Conservation (phyloP, 2,329 filamentous ascomycete genomes). For the Huntiella bhutanensis region DNA sequence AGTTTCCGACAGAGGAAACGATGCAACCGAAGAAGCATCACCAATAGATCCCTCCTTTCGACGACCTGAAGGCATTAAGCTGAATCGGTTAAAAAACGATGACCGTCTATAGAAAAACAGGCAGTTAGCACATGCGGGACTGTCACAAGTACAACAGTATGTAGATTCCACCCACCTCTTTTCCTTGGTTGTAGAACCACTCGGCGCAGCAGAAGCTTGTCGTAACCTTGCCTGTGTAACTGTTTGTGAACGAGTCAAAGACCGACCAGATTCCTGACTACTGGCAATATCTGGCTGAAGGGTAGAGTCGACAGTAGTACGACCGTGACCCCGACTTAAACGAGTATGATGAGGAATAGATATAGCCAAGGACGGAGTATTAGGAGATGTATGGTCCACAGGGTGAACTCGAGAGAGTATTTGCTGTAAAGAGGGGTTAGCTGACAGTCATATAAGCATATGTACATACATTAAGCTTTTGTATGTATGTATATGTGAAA, state of each 20-base stretch:
- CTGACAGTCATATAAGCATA: neutral
- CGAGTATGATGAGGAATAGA: constrained; percentile 2
- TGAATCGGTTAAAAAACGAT: constrained; percentile 71
- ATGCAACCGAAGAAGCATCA: constrained; percentile 17
- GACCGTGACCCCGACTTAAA: neutral
- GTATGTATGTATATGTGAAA: neutral
- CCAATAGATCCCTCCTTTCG: constrained; percentile 17
- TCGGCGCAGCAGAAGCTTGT: neutral
- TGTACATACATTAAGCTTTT: neutral
- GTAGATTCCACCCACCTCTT: constrained; percentile 37
- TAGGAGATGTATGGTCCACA: constrained; percentile 1
- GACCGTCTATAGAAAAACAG: constrained; percentile 45
- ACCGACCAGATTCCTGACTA: neutral
- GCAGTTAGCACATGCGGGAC: neutral
- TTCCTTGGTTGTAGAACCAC: constrained; percentile 25
- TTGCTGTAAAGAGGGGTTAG: neutral
- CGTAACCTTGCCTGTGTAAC: neutral
- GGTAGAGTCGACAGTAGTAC: neutral
- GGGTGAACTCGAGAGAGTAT: constrained; percentile 6
- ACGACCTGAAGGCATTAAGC: constrained; percentile 30
- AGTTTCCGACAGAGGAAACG: neutral
- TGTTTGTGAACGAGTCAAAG: constrained; percentile 1
- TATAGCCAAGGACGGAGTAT: neutral
- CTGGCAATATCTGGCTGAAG: neutral
- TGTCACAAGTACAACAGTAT: constrained; percentile 1